phyloP scores from a whole-genome alignment of 176 grass and related monocot species.

The maize (Zea mays) region DNA sequence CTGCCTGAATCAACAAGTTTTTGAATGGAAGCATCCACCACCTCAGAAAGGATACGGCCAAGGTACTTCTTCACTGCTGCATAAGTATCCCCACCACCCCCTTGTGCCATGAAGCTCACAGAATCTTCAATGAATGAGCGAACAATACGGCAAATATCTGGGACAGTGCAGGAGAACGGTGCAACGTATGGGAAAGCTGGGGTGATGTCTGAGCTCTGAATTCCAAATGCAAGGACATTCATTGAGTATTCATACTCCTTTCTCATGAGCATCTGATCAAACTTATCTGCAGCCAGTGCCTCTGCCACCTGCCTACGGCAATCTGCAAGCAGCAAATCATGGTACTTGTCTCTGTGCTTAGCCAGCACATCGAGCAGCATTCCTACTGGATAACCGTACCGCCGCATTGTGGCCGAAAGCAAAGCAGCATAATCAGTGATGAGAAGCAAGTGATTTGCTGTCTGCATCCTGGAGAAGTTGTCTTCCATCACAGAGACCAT shows the following conservation, averaged over 20 bases:
- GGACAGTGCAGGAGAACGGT: conserved; percentile 81
- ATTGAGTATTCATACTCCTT: conserved; percentile 99
- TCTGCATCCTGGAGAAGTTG: conserved; percentile 95
- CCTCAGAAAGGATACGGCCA: conserved; percentile 76
- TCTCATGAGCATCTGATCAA: conserved; percentile 98
- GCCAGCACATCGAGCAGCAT: conserved; percentile 85
- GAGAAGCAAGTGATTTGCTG: conserved; percentile 89
- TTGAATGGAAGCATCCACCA: conserved; percentile 65
- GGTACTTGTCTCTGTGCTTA: conserved; percentile 95
- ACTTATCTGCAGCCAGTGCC: conserved; percentile 80
- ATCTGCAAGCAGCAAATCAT: conserved; percentile 87
- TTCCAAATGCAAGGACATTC: conserved; percentile 97
- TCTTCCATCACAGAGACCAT: conserved; percentile 95
- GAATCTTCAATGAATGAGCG: conserved; percentile 96
- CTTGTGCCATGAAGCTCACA: conserved; percentile 96
- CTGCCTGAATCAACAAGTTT: conserved; percentile 64
- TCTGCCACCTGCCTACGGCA: conserved; percentile 91
- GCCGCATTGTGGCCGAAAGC: conserved; percentile 71
- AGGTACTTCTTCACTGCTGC: conserved; percentile 91
- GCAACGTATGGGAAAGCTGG: conserved; percentile 95
- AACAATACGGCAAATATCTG: conserved; percentile 86
- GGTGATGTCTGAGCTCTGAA: conserved; percentile 90
- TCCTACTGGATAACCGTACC: conserved; percentile 90
- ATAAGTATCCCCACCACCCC: conserved; percentile 78
- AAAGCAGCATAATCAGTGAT: conserved; percentile 92